Percentiles rank a stretch among this genome's conserved stretches.
These are phyloP conservation scores for Tylopilus rubrobrunneus DNA, from an alignment of 768 basidiomycete genomes.

Conservation along the genomic window DNA sequence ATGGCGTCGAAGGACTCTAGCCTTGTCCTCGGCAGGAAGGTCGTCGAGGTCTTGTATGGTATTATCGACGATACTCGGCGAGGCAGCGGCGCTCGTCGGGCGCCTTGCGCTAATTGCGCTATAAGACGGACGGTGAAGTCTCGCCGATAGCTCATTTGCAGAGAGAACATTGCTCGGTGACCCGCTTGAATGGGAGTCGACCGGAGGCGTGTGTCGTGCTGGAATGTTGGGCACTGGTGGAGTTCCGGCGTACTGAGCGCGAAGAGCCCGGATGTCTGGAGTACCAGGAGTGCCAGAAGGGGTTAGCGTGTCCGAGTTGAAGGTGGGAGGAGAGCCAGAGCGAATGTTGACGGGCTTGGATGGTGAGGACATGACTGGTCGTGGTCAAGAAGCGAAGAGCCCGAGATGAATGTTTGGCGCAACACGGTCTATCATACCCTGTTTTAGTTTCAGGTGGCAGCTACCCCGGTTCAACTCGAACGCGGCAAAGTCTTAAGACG, in stretches of 20 bases:
- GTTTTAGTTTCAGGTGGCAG: no score
- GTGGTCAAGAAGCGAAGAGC: not conserved
- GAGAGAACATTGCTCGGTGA: slow-evolving; percentile 4
- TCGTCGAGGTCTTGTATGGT: slow-evolving; percentile 46
- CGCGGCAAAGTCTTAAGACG: no score
- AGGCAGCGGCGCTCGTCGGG: slow-evolving; percentile 25
- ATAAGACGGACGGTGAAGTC: slow-evolving; percentile 24
- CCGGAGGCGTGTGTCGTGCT: slow-evolving; percentile 51
- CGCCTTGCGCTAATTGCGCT: slow-evolving; percentile 39
- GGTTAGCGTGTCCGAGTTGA: slow-evolving; percentile 24
- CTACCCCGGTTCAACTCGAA: no score
- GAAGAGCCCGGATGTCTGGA: slow-evolving; percentile 60
- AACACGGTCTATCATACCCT: no score
- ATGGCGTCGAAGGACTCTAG: slow-evolving; percentile 73
- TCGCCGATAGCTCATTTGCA: slow-evolving; percentile 12
- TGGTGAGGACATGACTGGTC: slow-evolving; percentile 45
- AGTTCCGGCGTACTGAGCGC: slow-evolving; percentile 62
- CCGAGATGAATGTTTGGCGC: not conserved
- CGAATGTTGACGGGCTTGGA: slow-evolving; percentile 54
- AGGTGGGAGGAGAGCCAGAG: slow-evolving; percentile 11
- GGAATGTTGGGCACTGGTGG: slow-evolving; percentile 50
- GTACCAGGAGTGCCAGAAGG: slow-evolving; percentile 58
- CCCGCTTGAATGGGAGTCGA: slow-evolving; percentile 12
- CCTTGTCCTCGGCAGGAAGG: slow-evolving; percentile 80
- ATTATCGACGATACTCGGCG: slow-evolving; percentile 30